Percentiles rank a stretch among this genome's conserved stretches.
These are phyloP conservation scores for Aspergillus quadricinctus DNA, from an alignment of 2,329 filamentous ascomycete species.

Conservation along the genomic window DNA sequence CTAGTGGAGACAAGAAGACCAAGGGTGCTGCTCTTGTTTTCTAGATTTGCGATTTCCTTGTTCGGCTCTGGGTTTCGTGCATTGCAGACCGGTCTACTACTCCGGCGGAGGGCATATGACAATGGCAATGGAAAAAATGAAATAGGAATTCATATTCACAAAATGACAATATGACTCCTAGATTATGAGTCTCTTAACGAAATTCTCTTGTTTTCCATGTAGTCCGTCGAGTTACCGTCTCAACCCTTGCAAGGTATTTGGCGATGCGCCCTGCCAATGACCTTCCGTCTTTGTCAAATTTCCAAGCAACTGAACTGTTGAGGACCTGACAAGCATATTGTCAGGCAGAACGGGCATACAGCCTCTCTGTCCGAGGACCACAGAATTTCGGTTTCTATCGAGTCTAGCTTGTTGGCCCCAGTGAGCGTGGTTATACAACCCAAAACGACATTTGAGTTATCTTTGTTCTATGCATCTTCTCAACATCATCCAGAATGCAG, in stretches of 20 bases:
- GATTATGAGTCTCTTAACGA: constrained; percentile 30
- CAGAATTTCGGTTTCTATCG: not conserved
- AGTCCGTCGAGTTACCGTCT: not conserved
- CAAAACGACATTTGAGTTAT: not conserved
- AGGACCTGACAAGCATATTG: not conserved
- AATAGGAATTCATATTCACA: constrained; percentile 40
- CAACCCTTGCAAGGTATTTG: not conserved
- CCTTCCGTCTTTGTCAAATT: not conserved
- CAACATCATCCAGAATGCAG: not conserved
- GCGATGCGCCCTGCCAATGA: not conserved
- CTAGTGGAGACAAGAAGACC: constrained; percentile 99
- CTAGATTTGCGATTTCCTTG: constrained; percentile 61
- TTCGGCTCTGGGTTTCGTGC: constrained; percentile 41
- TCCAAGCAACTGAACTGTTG: not conserved
- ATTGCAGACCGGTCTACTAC: constrained; percentile 32
- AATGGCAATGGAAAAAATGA: constrained; percentile 40
- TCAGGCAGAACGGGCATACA: not conserved
- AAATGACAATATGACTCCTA: constrained; percentile 32
- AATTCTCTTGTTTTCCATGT: constrained; percentile 6
- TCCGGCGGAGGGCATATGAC: constrained; percentile 34
- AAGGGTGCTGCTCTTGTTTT: constrained; percentile 99
- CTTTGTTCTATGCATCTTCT: not conserved
- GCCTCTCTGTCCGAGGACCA: not conserved
- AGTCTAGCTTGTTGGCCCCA: not conserved
- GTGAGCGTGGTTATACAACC: not conserved